Evolutionary conservation across 768 basidiomycete species (phyloP), one percentile per base, ranked within the genome.

Genomic region (Coprinopsis strossmayeri): DNA sequence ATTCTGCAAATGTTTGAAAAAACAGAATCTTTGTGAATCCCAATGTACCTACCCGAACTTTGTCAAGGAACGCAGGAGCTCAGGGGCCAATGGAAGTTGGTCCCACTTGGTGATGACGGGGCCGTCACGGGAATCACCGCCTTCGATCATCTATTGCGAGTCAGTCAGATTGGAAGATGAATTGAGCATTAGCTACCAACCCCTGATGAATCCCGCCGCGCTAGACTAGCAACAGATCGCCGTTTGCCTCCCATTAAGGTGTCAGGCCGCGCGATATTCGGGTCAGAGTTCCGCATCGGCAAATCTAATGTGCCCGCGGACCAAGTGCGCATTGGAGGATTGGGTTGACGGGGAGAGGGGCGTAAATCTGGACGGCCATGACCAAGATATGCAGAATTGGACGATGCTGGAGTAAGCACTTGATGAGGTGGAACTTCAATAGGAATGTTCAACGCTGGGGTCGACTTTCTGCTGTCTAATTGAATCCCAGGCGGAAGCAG

Each of bases 61-160:
- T 53, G 76, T 82, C 53, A 98, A 74, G 35, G 91, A 92, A 45
- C 91, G 78, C 58, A 96, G 72, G 10, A 98, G 70, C 55, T 97
- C 95, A 37, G 90, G 84, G 10, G 87, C 81, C 27, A 97, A 73
- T 49, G 82, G 74, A 40, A 98, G 65, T 59, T 96, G 91, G 53
- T 98, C 95, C 95, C 95, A 98, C 67, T 97, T 97, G 47, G 91
- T 87, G 40, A 96, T 78, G 49, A 87, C 72, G 9, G 92, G 84
- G 13, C 91, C 90, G 51, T 68, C 58, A 89, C 73, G 72, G n/a
- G n/a, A n/a, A n/a, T n/a, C n/a, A 64, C 79, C 73, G 45, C 69
- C 60, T 57, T 84, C 83, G 51, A 78, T 59, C 34, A 78, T 63
- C 84, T 83, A 60, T 47, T n/a, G n/a, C n/a, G n/a, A n/a, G n/a